phyloP scores from a whole-genome alignment of 352 stramenopile genomes.

The Albugo candida region DNA sequence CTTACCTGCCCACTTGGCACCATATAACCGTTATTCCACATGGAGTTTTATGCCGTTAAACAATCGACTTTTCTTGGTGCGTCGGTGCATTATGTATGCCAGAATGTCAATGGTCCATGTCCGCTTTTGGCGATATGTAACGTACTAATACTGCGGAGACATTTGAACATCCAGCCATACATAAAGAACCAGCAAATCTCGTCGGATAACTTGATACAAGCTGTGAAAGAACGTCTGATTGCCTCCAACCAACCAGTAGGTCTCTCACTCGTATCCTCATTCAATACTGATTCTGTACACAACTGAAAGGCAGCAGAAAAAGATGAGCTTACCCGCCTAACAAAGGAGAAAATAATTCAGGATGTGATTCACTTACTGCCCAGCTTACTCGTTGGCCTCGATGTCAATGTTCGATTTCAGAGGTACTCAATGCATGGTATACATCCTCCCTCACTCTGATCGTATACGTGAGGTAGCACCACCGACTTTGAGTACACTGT shows the following conservation, averaged over 20 bases:
- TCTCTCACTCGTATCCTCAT: background rate
- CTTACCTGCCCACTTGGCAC: no score
- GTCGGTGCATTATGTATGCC: slow-evolving; percentile 79
- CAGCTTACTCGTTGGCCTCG: slow-evolving; percentile 87
- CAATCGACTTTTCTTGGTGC: slow-evolving; percentile 56
- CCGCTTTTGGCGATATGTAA: slow-evolving; percentile 93
- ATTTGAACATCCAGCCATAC: slow-evolving; percentile 57
- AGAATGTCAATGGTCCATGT: slow-evolving; percentile 97
- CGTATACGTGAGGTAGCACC: slow-evolving; percentile 17
- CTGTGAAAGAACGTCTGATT: slow-evolving; percentile 79
- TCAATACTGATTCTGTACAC: slow-evolving; percentile 1
- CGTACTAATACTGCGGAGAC: slow-evolving; percentile 83
- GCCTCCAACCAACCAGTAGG: slow-evolving; percentile 51
- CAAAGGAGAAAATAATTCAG: slow-evolving; percentile 70
- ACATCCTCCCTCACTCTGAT: slow-evolving; percentile 1
- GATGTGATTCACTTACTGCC: slow-evolving; percentile 85
- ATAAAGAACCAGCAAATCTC: slow-evolving; percentile 54
- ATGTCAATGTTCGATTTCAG: slow-evolving; percentile 97
- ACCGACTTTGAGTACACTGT: slow-evolving; percentile 92
- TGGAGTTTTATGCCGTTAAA: slow-evolving; percentile 54
- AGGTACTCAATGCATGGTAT: slow-evolving; percentile 19
- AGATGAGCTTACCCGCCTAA: slow-evolving; percentile 37
- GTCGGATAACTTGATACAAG: slow-evolving; percentile 78
- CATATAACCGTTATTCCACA: background rate
- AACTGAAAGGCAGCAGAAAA: slow-evolving; percentile 16